These are phyloP conservation scores for Dimargaris cristalligena DNA, from an alignment of 192 early-diverging fungal genomes.

Conservation along the genomic window DNA sequence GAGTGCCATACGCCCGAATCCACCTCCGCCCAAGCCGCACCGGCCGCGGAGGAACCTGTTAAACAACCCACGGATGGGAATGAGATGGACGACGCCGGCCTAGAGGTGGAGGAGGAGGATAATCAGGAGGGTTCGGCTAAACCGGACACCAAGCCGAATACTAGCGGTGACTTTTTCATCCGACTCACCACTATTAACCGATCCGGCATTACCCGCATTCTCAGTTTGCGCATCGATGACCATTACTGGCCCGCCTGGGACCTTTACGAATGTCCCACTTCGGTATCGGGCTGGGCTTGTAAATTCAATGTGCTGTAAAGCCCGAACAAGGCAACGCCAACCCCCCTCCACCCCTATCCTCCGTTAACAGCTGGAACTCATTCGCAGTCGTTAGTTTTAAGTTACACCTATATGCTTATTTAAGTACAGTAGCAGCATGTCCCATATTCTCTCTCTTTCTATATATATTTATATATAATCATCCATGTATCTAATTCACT, in stretches of 20 bases:
- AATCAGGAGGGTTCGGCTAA: neutral
- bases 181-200: conserved; percentile 26
- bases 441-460: too few relatives aligned
- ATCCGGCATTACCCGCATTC: conserved; percentile 41
- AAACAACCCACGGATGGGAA: neutral
- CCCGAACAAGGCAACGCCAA: too few relatives aligned
- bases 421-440: too few relatives aligned
- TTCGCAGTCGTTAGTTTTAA: too few relatives aligned
- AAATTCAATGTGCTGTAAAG: conserved; percentile 9
- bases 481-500: too few relatives aligned
- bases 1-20: neutral
- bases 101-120: neutral
- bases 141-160: neutral
- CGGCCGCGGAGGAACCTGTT: neutral
- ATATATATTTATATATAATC: too few relatives aligned
- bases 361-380: too few relatives aligned
- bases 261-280: conserved; percentile 29
- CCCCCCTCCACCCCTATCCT: too few relatives aligned
- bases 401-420: too few relatives aligned
- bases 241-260: conserved; percentile 64
- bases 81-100: neutral
- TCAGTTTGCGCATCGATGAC: conserved; percentile 53
- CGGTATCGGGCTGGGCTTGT: conserved; percentile 31
- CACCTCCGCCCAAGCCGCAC: neutral
- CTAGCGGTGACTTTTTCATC: conserved; percentile 18